phyloP scores from a whole-genome alignment of 352 stramenopile genomes.

The Phytophthora meadii region DNA sequence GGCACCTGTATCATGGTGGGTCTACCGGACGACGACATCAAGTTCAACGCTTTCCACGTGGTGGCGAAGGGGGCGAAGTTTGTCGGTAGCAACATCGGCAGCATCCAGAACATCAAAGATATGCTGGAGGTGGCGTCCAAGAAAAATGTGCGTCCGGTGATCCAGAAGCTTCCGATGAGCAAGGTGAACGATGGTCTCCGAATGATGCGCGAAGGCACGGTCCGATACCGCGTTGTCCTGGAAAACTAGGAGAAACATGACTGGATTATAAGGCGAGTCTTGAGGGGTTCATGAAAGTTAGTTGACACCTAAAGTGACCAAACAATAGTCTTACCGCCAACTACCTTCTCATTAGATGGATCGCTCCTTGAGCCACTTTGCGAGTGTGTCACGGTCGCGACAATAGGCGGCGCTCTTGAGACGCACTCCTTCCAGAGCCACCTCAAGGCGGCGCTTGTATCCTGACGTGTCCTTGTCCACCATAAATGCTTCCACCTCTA shows the following conservation, averaged over 20 bases:
- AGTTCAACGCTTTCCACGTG: slow-evolving; percentile 52
- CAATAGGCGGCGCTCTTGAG: slow-evolving; percentile 57
- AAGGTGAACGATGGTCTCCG: slow-evolving; percentile 50
- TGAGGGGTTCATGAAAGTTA: background rate
- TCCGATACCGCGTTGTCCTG: slow-evolving; percentile 39
- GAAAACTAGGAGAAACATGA: slow-evolving; percentile 10
- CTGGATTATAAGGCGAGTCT: background rate
- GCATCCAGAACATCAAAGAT: slow-evolving; percentile 34
- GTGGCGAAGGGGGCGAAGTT: slow-evolving; percentile 50
- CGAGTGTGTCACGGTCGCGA: slow-evolving; percentile 61
- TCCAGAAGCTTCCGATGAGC: slow-evolving; percentile 55
- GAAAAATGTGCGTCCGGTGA: slow-evolving; percentile 59
- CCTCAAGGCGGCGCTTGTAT: slow-evolving; percentile 63
- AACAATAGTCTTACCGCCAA: slow-evolving; percentile 1
- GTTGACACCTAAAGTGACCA: background rate
- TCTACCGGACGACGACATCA: slow-evolving; percentile 56
- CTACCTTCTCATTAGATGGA: slow-evolving; percentile 19
- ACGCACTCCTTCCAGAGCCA: slow-evolving; percentile 62
- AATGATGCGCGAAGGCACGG: slow-evolving; percentile 45
- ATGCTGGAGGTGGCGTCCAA: slow-evolving; percentile 27
- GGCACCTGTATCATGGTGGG: slow-evolving; percentile 58
- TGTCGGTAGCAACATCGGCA: slow-evolving; percentile 64
- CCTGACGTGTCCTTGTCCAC: slow-evolving; percentile 60
- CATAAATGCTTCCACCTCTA: slow-evolving; percentile 66
- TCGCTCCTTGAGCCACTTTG: slow-evolving; percentile 60